These are phyloP conservation scores for Mrakia gelida DNA, from an alignment of 768 basidiomycete species.

Conservation along the genomic window DNA sequence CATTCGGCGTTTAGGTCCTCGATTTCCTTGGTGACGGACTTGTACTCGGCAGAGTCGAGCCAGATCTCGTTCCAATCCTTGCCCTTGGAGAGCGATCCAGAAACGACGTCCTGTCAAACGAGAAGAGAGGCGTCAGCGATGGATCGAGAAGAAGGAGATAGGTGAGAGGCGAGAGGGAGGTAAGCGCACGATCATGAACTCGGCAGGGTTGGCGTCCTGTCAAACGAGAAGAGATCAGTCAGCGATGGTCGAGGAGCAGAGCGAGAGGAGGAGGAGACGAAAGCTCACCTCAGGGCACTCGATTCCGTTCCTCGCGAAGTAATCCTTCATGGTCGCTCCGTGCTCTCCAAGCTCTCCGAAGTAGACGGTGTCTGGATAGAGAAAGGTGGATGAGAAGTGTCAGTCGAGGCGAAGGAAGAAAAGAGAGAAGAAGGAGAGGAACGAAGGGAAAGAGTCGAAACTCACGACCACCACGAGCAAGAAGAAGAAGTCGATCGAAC, in stretches of 20 bases:
- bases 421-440: too few relatives aligned
- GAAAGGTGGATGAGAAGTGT: not conserved
- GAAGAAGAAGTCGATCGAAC: conserved; percentile 72
- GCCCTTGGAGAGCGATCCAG: conserved; percentile 46
- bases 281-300: conserved; percentile 53
- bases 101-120: conserved; percentile 20
- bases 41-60: conserved; percentile 63
- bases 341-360: conserved; percentile 58
- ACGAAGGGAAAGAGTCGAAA: not conserved
- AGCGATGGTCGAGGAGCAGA: conserved; percentile 23
- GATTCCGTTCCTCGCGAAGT: conserved; percentile 64
- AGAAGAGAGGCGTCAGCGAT: not conserved
- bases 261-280: not conserved
- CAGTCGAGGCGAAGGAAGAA: not conserved
- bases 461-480: conserved; percentile 63
- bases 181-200: too few relatives aligned
- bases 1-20: conserved; percentile 45
- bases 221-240: too few relatives aligned
- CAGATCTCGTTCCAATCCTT: conserved; percentile 73
- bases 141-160: not conserved
- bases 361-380: conserved; percentile 49
- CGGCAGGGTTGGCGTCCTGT: conserved; percentile 22
- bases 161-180: not conserved
- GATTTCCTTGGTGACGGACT: conserved; percentile 48
- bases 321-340: conserved; percentile 59